A percentile compares a stretch with the other conserved stretches of the same genome.
These are phyloP conservation scores for Schizosaccharomyces cryophilus DNA, from an alignment of 805 yeast species.

Conservation along the genomic window DNA sequence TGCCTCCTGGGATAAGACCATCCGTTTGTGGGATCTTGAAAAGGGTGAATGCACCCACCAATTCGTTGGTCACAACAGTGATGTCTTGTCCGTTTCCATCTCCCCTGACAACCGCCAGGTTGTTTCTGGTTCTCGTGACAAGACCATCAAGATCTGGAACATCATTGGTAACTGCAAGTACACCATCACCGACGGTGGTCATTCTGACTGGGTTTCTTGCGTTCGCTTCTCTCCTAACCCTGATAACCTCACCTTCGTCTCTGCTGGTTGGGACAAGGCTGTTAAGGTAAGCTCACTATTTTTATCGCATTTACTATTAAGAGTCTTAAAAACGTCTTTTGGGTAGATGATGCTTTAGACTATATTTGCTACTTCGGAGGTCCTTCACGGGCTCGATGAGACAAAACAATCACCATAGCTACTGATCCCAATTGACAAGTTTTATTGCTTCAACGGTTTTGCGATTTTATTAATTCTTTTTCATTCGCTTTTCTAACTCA, in stretches of 20 bases:
- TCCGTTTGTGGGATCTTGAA: constrained; percentile 93
- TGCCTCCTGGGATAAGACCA: constrained; percentile 98
- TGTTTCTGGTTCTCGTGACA: constrained; percentile 96
- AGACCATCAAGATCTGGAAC: constrained; percentile 98
- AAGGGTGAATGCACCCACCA: constrained; percentile 83
- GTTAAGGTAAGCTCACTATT: constrained; percentile 68
- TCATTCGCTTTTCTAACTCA: background rate
- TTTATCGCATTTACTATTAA: constrained; percentile 6
- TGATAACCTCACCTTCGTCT: constrained; percentile 47
- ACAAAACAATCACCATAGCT: constrained; percentile 50
- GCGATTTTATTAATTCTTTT: background rate
- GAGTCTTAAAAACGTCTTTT: background rate
- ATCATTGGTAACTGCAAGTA: constrained; percentile 90
- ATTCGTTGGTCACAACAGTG: constrained; percentile 95
- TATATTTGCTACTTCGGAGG: constrained; percentile 99
- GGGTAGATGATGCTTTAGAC: constrained; percentile 33
- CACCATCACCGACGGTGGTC: constrained; percentile 57
- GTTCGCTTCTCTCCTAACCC: constrained; percentile 80
- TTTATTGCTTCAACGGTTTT: too few species aligned
- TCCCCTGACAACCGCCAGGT: constrained; percentile 92
- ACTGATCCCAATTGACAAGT: background rate
- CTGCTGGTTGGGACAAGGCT: constrained; percentile 97
- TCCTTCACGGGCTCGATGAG: constrained; percentile 48
- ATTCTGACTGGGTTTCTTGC: constrained; percentile 97
- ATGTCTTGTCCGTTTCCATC: constrained; percentile 90